Conservation (phyloP, 2,329 filamentous ascomycete genomes). For the Hymenoscyphus occultus region DNA sequence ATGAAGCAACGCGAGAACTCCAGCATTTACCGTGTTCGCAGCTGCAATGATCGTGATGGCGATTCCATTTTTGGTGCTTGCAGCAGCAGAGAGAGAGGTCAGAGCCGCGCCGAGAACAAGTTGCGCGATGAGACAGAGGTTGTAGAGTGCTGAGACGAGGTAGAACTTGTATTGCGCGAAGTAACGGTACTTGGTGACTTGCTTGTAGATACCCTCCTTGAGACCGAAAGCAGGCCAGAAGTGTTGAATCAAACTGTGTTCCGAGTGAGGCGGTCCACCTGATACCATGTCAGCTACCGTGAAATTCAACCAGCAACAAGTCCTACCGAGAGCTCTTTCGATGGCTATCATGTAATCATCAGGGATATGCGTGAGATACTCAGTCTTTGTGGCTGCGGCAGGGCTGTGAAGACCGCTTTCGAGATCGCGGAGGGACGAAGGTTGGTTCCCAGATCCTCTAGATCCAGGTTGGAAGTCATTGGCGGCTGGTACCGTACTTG, state of each 20-base stretch:
- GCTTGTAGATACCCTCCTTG: slow-evolving; percentile 22
- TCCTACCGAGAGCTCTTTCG: not conserved
- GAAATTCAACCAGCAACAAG: too few relatives aligned
- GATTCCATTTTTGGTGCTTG: slow-evolving; percentile 12
- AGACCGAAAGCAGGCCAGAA: slow-evolving; percentile 13
- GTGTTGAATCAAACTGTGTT: slow-evolving; percentile 1
- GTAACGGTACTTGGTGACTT: slow-evolving; percentile 10
- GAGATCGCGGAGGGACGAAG: not conserved
- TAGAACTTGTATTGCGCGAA: slow-evolving; percentile 21
- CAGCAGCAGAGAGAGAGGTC: slow-evolving; percentile 17
- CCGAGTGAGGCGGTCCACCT: slow-evolving; percentile 3
- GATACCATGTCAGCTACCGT: too few relatives aligned
- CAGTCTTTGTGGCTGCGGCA: not conserved
- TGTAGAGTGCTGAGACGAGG: slow-evolving; percentile 20
- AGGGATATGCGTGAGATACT: slow-evolving; percentile 10
- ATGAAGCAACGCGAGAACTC: slow-evolving; percentile 23
- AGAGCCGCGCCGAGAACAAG: slow-evolving; percentile 24
- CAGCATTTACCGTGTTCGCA: slow-evolving; percentile 26
- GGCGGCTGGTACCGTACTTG: not conserved
- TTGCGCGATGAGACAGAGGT: slow-evolving; percentile 22
- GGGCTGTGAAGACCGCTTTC: not conserved
- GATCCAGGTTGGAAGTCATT: too few relatives aligned
- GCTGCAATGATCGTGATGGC: slow-evolving; percentile 26
- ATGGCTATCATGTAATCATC: not conserved
- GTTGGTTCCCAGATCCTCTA: not conserved